Percentiles rank a stretch among this genome's conserved stretches.
These are phyloP conservation scores for Mucor sp. DNA, from an alignment of 371 early-diverging fungal genomes.

Conservation along the genomic window DNA sequence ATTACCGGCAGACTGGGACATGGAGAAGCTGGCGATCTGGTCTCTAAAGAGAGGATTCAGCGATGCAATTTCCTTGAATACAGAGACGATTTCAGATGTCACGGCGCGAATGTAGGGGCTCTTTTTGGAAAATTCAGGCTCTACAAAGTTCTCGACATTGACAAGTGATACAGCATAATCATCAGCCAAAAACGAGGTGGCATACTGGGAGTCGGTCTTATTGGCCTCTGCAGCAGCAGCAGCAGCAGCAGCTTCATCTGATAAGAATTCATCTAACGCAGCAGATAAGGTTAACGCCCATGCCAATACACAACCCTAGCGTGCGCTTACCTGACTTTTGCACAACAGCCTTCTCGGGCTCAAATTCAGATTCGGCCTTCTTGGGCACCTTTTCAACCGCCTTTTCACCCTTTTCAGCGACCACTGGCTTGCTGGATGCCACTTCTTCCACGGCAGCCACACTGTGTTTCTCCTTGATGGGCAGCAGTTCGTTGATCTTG, in stretches of 20 bases:
- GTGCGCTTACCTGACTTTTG: conserved; percentile 12
- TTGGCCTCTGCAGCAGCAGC: conserved; percentile 12
- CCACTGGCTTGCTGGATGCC: conserved; percentile 3
- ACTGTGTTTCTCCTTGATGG: conserved; percentile 26
- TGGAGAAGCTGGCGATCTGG: conserved; percentile 94
- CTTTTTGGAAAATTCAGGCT: conserved; percentile 83
- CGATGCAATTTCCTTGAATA: conserved; percentile 92
- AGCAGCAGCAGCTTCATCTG: conserved; percentile 19
- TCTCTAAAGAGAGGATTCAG: conserved; percentile 95
- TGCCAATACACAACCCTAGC: neutral
- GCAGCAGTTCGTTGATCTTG: conserved; percentile 72
- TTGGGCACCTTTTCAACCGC: conserved; percentile 13
- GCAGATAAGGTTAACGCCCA: neutral
- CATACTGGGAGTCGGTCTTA: conserved; percentile 14
- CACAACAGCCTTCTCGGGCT: conserved; percentile 7
- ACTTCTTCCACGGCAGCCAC: conserved; percentile 20
- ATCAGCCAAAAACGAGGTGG: conserved; percentile 59
- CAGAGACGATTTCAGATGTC: conserved; percentile 95
- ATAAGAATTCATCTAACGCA: conserved; percentile 10
- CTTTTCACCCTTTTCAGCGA: conserved; percentile 15
- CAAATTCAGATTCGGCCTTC: conserved; percentile 11
- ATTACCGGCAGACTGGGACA: conserved; percentile 93
- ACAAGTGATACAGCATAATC: conserved; percentile 81
- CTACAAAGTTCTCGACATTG: conserved; percentile 84
- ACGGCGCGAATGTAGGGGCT: conserved; percentile 88